Conservation (phyloP, 371 early-diverging fungal genomes). For the Mucor circinelloides region DNA sequence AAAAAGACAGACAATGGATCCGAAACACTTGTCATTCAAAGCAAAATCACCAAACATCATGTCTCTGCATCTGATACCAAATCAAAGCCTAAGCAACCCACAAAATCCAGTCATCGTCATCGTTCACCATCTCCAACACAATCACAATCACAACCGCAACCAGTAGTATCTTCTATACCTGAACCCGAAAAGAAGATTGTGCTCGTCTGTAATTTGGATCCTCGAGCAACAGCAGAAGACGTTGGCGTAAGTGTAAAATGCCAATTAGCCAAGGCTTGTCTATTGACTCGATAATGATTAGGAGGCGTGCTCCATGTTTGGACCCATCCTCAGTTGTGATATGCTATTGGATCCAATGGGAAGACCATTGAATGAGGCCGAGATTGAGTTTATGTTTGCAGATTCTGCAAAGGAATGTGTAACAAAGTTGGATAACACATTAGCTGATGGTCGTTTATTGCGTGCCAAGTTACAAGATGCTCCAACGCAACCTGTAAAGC, state of each 20-base stretch:
- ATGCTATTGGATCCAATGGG: slow-evolving; percentile 42
- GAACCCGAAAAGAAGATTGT: slow-evolving; percentile 33
- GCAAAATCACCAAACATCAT: not conserved
- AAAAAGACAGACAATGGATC: not conserved
- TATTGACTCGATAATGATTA: too few species aligned
- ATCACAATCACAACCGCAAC: not conserved
- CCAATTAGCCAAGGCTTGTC: too few species aligned
- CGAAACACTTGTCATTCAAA: slow-evolving; percentile 3
- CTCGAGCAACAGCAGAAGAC: slow-evolving; percentile 60
- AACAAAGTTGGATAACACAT: slow-evolving; percentile 40
- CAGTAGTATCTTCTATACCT: slow-evolving; percentile 6
- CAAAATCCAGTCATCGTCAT: not conserved
- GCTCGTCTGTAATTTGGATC: slow-evolving; percentile 58
- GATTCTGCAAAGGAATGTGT: slow-evolving; percentile 46
- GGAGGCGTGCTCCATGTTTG: slow-evolving; percentile 44
- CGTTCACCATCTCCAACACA: not conserved
- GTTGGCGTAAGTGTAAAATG: slow-evolving; percentile 46
- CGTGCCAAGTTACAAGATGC: slow-evolving; percentile 33
- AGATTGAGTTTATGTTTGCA: slow-evolving; percentile 43
- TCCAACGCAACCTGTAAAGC: slow-evolving; percentile 17
- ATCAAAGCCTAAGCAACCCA: not conserved
- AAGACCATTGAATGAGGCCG: slow-evolving; percentile 48
- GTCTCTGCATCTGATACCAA: not conserved
- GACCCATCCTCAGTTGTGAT: slow-evolving; percentile 41
- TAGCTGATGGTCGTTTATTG: slow-evolving; percentile 49